Conservation (phyloP, 2,329 filamentous ascomycete genomes). For the Pseudogymnoascus sp. region DNA sequence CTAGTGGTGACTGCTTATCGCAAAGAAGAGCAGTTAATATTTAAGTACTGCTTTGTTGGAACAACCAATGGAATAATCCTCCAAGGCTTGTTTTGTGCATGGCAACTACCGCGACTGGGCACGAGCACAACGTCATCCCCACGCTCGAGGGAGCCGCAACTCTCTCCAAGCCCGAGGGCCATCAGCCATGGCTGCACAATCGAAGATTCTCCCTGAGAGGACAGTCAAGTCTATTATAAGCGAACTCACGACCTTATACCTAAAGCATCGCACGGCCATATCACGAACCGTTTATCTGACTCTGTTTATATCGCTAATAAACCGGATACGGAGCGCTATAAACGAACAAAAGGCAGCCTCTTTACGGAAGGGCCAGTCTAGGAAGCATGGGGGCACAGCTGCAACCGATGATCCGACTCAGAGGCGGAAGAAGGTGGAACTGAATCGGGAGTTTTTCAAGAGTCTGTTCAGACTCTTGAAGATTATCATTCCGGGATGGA, state of each 20-base stretch:
- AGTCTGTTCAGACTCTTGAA: constrained; percentile 62
- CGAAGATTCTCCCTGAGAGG: constrained; percentile 56
- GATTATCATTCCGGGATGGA: constrained; percentile 87
- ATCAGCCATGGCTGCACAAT: constrained; percentile 60
- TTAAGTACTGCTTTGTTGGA: neutral
- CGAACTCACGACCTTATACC: constrained; percentile 63
- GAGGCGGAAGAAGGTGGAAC: constrained; percentile 71
- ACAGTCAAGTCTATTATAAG: constrained; percentile 57
- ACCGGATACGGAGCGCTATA: constrained; percentile 85
- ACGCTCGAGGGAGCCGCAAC: neutral
- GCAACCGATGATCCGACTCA: constrained; percentile 25
- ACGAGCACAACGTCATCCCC: constrained; percentile 10
- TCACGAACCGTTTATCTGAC: constrained; percentile 78
- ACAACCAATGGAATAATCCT: constrained; percentile 2
- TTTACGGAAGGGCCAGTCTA: constrained; percentile 53
- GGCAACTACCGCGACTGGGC: neutral
- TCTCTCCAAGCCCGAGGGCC: neutral
- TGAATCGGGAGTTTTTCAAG: constrained; percentile 76
- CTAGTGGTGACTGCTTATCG: neutral
- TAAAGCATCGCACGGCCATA: constrained; percentile 71
- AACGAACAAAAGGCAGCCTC: constrained; percentile 86
- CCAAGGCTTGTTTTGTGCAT: neutral
- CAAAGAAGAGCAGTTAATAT: neutral
- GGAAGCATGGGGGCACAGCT: constrained; percentile 44
- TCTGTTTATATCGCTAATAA: constrained; percentile 69